Evolutionary conservation across 2,329 filamentous ascomycete species (phyloP).

Genomic region (Beauveria sp.): DNA sequence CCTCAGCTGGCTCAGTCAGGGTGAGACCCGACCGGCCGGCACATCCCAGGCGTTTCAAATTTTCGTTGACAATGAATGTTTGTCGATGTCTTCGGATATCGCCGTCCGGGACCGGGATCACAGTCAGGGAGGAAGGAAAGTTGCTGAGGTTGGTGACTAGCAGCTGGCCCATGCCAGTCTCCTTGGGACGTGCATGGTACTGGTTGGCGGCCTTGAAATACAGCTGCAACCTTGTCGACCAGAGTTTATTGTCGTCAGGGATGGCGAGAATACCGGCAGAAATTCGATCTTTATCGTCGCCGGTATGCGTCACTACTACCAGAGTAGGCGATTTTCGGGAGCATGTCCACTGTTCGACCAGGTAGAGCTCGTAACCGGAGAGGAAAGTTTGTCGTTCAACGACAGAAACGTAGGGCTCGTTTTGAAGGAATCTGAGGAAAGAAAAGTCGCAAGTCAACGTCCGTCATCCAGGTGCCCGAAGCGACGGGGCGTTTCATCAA

Average conservation of each 20-base stretch:
- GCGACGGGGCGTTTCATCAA: not conserved
- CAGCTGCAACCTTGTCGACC: slow-evolving; percentile 70
- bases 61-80: slow-evolving; percentile 87
- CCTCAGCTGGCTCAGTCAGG: slow-evolving; percentile 66
- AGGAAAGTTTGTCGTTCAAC: slow-evolving; percentile 64
- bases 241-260: slow-evolving; percentile 68
- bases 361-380: slow-evolving; percentile 81
- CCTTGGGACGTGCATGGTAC: slow-evolving; percentile 75
- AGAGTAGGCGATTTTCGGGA: slow-evolving; percentile 85
- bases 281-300: slow-evolving; percentile 72
- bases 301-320: slow-evolving; percentile 87
- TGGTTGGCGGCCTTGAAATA: slow-evolving; percentile 84
- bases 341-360: slow-evolving; percentile 97
- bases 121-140: slow-evolving; percentile 85
- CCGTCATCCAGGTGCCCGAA: too few species aligned
- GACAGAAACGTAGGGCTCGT: slow-evolving; percentile 69
- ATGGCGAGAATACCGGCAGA: slow-evolving; percentile 73
- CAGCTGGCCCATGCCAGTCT: slow-evolving; percentile 73
- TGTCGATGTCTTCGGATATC: slow-evolving; percentile 73
- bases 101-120: slow-evolving; percentile 80
- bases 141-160: slow-evolving; percentile 92
- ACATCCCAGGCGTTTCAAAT: slow-evolving; percentile 86
- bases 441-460: not conserved
- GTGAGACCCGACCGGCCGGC: slow-evolving; percentile 83
- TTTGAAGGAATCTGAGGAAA: slow-evolving; percentile 63